phyloP scores from a whole-genome alignment of 2,329 filamentous ascomycete genomes.

The Sporothrix euskadiensis region DNA sequence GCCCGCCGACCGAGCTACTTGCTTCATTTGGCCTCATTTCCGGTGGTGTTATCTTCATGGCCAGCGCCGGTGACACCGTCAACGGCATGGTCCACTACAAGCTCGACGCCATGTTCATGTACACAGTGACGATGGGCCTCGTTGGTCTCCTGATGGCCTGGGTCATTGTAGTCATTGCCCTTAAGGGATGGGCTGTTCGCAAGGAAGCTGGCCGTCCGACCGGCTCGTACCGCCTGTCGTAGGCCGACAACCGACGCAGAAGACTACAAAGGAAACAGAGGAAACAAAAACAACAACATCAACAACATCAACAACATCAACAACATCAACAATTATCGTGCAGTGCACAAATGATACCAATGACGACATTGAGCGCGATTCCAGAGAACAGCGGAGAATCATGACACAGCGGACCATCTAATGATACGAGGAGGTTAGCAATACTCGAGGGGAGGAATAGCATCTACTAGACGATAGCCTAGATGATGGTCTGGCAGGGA shows the following conservation, averaged over 20 bases:
- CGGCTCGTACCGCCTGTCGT: constrained; percentile 32
- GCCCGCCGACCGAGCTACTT: constrained; percentile 88
- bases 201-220: constrained; percentile 42
- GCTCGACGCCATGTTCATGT: constrained; percentile 89
- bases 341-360: neutral
- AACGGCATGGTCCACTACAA: constrained; percentile 72
- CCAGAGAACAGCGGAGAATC: neutral
- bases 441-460: neutral
- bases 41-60: constrained; percentile 90
- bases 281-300: neutral
- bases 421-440: neutral
- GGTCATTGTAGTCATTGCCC: constrained; percentile 71
- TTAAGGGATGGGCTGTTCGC: constrained; percentile 82
- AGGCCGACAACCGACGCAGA: neutral
- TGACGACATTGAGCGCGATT: neutral
- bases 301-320: neutral
- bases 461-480: neutral
- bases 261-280: neutral
- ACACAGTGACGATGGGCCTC: constrained; percentile 83
- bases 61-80: constrained; percentile 77
- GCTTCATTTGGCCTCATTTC: constrained; percentile 82
- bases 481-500: neutral
- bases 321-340: neutral
- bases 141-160: constrained; percentile 84
- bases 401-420: neutral